Base-by-base conservation (phyloP, 495 filamentous ascomycete species). In the Neurospora discreta region DNA sequence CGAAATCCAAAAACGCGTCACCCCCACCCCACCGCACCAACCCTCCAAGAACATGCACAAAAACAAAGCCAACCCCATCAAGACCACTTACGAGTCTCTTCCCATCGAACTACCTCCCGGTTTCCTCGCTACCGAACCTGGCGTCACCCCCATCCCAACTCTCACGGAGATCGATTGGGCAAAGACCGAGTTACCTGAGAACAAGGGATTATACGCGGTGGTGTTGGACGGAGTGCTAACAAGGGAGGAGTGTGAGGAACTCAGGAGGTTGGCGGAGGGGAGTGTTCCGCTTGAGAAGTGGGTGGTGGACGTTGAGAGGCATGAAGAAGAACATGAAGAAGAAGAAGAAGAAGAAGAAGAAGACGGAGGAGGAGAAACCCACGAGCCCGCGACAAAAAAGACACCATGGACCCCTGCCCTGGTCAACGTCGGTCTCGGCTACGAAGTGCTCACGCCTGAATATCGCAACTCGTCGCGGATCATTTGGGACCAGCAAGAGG, bases 391-490 rank as follows among this genome's bases (percentile, higher is more conserved):
- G 33, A 43, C n/a, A 38, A 8, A 7, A 1, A 43, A 58, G 0
- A 69, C 70, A 1, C 74, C 81, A 0, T 93, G 90, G 90, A 79
- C 83, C 36, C 84, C 85, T 8, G 91, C 90, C 7, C 85, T 91
- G 82, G 85, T 95, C 73, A 94, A 94, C 76, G 77, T 88, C 68
- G 92, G 92, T 33, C 77, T 77, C 39, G 90, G 90, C 16, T 82
- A 75, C 44, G 87, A 95, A 82, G 77, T 83, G 42, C 74, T 90
- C 43, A 81, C 81, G 1, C 81, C 84, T 10, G 83, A 88, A 39
- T 85, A 85, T 36, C 85, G 93, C 39, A 90, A 92, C 71, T 89
- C 90, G 76, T 89, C 90, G 18, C 87, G 93, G 1, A 92, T 94
- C 71, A 90, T 96, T 73, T 90, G 87, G 84, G 92, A 95, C 74